Percentiles rank a stretch among this genome's conserved stretches.
phyloP scores from a whole-genome alignment of 768 basidiomycete species.

The Suillus subalutaceus region DNA sequence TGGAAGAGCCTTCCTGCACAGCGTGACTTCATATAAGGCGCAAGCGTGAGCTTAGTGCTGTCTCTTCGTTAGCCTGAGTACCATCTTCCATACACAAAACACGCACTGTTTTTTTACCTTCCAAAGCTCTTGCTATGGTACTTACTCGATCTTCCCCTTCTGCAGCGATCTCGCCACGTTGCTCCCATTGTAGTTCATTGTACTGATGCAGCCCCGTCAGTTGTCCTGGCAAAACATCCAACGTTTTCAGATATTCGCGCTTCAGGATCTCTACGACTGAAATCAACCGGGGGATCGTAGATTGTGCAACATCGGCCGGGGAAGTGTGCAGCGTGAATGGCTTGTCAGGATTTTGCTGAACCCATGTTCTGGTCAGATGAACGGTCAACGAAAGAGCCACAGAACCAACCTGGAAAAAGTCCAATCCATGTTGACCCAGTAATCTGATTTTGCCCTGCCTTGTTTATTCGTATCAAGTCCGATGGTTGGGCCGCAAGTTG shows the following conservation, averaged over 20 bases:
- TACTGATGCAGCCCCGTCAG: constrained; percentile 72
- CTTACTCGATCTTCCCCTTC: constrained; percentile 36
- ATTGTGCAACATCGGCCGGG: constrained; percentile 40
- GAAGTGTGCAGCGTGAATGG: constrained; percentile 64
- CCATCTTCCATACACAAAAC: background rate
- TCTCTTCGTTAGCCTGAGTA: constrained; percentile 6
- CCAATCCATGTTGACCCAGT: constrained; percentile 57
- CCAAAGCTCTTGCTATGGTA: constrained; percentile 43
- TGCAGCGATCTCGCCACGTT: constrained; percentile 22
- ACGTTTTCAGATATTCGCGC: constrained; percentile 67
- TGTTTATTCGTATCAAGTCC: constrained; percentile 55
- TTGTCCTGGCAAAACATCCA: constrained; percentile 46
- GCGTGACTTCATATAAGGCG: constrained; percentile 72
- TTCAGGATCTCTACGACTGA: constrained; percentile 86
- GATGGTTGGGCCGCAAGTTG: constrained; percentile 7
- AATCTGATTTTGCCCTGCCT: constrained; percentile 55
- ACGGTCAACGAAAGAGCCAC: constrained; percentile 3
- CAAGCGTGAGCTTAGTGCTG: constrained; percentile 59
- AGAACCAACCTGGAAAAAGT: constrained; percentile 52
- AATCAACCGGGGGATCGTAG: constrained; percentile 63
- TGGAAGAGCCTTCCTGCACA: constrained; percentile 51
- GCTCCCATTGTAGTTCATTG: constrained; percentile 64
- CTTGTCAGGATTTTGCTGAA: constrained; percentile 49
- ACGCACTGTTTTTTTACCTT: constrained; percentile 66
- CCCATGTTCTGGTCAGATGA: constrained; percentile 9